phyloP scores from a whole-genome alignment of 1,284 basidiomycete genomes.

The Papiliotrema fonsecae region DNA sequence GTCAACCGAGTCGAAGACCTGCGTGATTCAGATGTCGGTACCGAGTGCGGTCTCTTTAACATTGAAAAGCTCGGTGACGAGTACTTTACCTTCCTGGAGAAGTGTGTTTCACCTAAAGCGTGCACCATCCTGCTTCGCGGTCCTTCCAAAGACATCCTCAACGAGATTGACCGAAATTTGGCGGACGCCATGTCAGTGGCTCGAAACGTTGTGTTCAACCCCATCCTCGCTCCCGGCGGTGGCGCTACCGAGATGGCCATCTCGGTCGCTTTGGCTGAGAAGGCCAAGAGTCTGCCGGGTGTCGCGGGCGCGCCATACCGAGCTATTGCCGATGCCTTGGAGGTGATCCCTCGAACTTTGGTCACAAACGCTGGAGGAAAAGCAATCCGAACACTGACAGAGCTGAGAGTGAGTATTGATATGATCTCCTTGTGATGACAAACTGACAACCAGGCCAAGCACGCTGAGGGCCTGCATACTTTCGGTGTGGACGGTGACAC shows the following conservation, averaged over 20 bases:
- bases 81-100: conserved; percentile 95
- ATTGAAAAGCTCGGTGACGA: conserved; percentile 98
- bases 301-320: conserved; percentile 86
- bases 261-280: conserved; percentile 79
- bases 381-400: conserved; percentile 85
- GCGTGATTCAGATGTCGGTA: conserved; percentile 85
- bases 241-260: conserved; percentile 99
- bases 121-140: conserved; percentile 98
- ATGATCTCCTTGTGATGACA: not conserved
- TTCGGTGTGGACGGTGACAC: conserved; percentile 95
- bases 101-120: conserved; percentile 89
- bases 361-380: conserved; percentile 96
- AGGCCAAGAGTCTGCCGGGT: conserved; percentile 72
- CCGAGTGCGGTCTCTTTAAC: conserved; percentile 88
- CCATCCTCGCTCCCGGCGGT: conserved; percentile 83
- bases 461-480: conserved; percentile 81
- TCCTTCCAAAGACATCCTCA: conserved; percentile 95
- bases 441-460: conserved; percentile 67
- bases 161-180: conserved; percentile 96
- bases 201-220: conserved; percentile 95
- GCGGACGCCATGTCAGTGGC: conserved; percentile 98
- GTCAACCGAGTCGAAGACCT: conserved; percentile 96
- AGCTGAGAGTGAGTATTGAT: conserved; percentile 62
- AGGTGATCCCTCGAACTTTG: conserved; percentile 92
- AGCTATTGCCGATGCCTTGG: conserved; percentile 92